Evolutionary conservation across 768 basidiomycete genomes (phyloP), one percentile per base, ranked within the genome.

Genomic region (Panellus pusillus): DNA sequence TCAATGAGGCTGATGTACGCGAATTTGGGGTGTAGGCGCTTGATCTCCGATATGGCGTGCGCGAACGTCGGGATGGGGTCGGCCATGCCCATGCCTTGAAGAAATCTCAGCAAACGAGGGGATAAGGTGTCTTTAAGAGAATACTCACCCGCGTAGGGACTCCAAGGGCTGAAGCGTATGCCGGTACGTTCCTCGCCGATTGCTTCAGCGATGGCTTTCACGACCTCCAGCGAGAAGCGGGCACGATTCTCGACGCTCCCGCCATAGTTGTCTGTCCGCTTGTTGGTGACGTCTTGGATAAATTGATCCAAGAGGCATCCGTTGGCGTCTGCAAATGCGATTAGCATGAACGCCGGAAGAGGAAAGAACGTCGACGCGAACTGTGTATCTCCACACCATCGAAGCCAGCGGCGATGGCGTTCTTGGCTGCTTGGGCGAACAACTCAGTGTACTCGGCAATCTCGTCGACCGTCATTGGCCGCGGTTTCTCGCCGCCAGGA

Each of bases 181-280:
- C 69, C 75, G 15, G 70, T 67, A 13, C 68, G 66, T 15, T 76
- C 71, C 24, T 67, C 56, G 7, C 79, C 78, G 39, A 81, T 69
- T 1, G 68, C 70, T 9, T 66, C 63, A 43, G 63, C 58, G 28
- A 80, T 70, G 28, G 75, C 75, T 9, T 72, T 52, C 41, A 77
- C 63, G 57, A 77, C 71, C 58, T 78, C 74, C 9, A 78, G 66
- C 7, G 71, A 49, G 64, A 83, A 73, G 2, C 77, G 72, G 14
- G 67, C 63, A 18, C 82, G 72, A 62, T 80, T 80, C 60, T 76
- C 69, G 32, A 81, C 61, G 17, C 66, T 65, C 5, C 83, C 82
- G 8, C 82, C 83, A 59, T 78, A 84, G 44, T 71, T 67, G 63
- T 81, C 80, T 13, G 66, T 76, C 32, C 80, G n/a, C 32, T 67